phyloP scores from a whole-genome alignment of 2,329 filamentous ascomycete species.

The Truncatella angustata region DNA sequence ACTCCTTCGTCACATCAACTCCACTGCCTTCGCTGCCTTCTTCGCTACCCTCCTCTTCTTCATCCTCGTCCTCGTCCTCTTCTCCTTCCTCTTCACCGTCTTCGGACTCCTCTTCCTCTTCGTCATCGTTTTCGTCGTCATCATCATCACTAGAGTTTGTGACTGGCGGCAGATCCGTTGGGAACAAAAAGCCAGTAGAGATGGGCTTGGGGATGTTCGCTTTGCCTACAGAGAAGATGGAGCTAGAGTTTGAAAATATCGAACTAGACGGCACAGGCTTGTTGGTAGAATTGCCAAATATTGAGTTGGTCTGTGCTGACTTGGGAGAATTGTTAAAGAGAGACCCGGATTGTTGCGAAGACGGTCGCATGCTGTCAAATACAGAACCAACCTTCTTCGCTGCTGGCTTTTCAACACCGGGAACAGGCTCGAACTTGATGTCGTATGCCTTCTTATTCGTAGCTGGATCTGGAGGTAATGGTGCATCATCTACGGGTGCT shows the following conservation, averaged over 20 bases:
- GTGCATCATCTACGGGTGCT: slow-evolving; percentile 30
- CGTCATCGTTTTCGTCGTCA: slow-evolving; percentile 38
- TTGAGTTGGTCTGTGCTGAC: background rate
- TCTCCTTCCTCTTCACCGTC: slow-evolving; percentile 38
- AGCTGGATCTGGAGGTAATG: slow-evolving; percentile 38
- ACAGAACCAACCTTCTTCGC: slow-evolving; percentile 14
- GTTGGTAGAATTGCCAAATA: background rate
- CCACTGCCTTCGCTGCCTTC: slow-evolving; percentile 55
- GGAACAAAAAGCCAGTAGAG: slow-evolving; percentile 27
- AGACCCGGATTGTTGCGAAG: background rate
- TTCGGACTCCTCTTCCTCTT: slow-evolving; percentile 38
- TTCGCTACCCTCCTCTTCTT: slow-evolving; percentile 48
- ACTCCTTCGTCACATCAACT: slow-evolving; percentile 62
- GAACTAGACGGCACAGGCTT: slow-evolving; percentile 9
- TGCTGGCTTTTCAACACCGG: slow-evolving; percentile 14
- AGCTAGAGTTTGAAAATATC: slow-evolving; percentile 5
- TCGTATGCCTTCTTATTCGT: slow-evolving; percentile 29
- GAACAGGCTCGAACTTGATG: slow-evolving; percentile 22
- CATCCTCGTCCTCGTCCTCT: slow-evolving; percentile 40
- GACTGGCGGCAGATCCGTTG: slow-evolving; percentile 26
- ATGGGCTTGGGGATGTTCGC: slow-evolving; percentile 3
- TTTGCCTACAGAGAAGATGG: background rate
- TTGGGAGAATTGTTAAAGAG: background rate
- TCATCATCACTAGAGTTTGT: slow-evolving; percentile 37
- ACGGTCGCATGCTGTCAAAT: background rate